Percentiles rank a stretch among this genome's conserved stretches.
These are phyloP conservation scores for Monilinia fructicola DNA, from an alignment of 2,329 filamentous ascomycete species.

Conservation along the genomic window DNA sequence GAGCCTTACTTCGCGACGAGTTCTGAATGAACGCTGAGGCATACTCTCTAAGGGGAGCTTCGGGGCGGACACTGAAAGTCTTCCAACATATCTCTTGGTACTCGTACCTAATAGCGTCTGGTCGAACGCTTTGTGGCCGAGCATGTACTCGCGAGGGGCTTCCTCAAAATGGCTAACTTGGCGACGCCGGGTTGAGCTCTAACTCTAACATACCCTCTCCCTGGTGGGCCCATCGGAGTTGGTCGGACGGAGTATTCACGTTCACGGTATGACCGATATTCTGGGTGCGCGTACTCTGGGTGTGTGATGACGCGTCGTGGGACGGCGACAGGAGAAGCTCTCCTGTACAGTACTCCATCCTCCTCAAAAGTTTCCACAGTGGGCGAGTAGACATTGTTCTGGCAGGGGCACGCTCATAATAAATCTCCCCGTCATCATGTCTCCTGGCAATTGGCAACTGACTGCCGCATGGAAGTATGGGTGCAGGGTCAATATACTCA, in stretches of 20 bases:
- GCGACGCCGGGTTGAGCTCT: conserved; percentile 39
- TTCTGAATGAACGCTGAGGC: conserved; percentile 42
- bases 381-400: conserved; percentile 35
- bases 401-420: conserved; percentile 60
- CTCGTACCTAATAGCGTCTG: conserved; percentile 48
- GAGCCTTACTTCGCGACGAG: conserved; percentile 32
- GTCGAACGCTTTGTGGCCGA: conserved; percentile 54
- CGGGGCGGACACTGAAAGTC: conserved; percentile 46
- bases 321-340: conserved; percentile 52
- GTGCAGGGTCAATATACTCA: conserved; percentile 66
- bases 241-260: conserved; percentile 58
- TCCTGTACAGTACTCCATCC: conserved; percentile 46
- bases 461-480: conserved; percentile 49
- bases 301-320: conserved; percentile 61
- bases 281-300: conserved; percentile 53
- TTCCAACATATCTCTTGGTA: conserved; percentile 45
- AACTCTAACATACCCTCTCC: conserved; percentile 48
- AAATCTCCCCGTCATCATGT: conserved; percentile 51
- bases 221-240: conserved; percentile 32
- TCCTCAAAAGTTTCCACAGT: conserved; percentile 37
- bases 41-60: conserved; percentile 38
- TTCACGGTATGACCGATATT: conserved; percentile 54
- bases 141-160: conserved; percentile 51
- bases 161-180: conserved; percentile 46
- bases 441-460: conserved; percentile 50